These are phyloP conservation scores for Solanum pinnatisectum DNA, from an alignment of 257 asterid species.

Conservation along the genomic window DNA sequence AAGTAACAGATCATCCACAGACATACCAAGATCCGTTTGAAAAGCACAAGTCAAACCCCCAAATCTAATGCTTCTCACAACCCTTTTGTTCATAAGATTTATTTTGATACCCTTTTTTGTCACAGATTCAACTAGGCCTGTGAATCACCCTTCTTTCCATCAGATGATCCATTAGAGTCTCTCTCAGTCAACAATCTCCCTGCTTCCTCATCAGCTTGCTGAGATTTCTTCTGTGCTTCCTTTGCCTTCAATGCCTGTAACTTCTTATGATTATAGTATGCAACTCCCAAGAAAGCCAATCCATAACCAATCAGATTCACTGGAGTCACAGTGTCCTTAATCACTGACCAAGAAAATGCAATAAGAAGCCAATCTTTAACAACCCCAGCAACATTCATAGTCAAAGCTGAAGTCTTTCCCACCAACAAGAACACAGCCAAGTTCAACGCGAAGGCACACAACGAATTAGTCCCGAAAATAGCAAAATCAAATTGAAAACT, in stretches of 20 bases:
- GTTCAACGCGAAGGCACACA: conserved; percentile 18
- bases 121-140: background rate
- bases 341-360: conserved; percentile 20
- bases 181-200: conserved; percentile 7
- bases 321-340: conserved; percentile 18
- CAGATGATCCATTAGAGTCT: background rate
- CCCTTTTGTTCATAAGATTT: background rate
- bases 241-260: conserved; percentile 7
- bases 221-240: conserved; percentile 2
- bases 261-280: conserved; percentile 1
- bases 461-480: conserved; percentile 12
- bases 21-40: background rate
- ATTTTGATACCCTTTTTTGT: background rate
- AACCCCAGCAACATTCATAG: conserved; percentile 26
- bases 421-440: conserved; percentile 17
- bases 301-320: conserved; percentile 13
- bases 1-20: background rate
- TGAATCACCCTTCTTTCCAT: conserved; percentile 3
- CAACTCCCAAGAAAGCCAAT: conserved; percentile 9
- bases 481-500: conserved; percentile 7
- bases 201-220: background rate
- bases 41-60: background rate
- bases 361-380: conserved; percentile 21
- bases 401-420: conserved; percentile 20
- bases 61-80: background rate